A percentile compares a stretch with the other conserved stretches of the same genome.
phyloP scores from a whole-genome alignment of 2,329 filamentous ascomycete species.

The Coniochaeta ligniaria region DNA sequence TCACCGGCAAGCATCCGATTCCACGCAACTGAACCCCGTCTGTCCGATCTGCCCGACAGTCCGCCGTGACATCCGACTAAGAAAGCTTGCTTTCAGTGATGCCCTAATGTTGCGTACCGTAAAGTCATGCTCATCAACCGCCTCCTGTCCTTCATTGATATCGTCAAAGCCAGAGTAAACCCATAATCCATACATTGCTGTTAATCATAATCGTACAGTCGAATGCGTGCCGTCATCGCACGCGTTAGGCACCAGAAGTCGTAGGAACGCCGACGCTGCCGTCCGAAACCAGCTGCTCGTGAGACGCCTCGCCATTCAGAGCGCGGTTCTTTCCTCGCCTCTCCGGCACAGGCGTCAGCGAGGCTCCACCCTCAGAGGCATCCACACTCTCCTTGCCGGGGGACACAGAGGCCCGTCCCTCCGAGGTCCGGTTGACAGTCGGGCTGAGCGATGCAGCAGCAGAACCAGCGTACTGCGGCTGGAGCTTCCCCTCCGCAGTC shows the following conservation, averaged over 20 bases:
- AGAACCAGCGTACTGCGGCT: constrained; percentile 40
- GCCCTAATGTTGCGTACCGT: neutral
- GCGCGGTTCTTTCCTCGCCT: constrained; percentile 39
- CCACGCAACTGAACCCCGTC: neutral
- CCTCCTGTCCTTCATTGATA: neutral
- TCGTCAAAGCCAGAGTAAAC: neutral
- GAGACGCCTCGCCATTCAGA: constrained; percentile 22
- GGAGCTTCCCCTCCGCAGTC: constrained; percentile 44
- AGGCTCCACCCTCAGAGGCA: constrained; percentile 8
- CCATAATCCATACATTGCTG: neutral
- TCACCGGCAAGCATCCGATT: neutral
- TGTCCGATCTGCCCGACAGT: neutral
- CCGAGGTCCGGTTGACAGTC: constrained; percentile 13
- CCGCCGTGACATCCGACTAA: neutral
- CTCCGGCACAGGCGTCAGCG: constrained; percentile 17
- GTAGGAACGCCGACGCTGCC: neutral
- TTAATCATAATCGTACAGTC: neutral
- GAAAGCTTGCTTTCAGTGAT: neutral
- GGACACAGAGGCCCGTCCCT: neutral
- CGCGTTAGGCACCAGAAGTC: neutral
- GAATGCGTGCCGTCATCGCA: neutral
- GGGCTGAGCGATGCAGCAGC: constrained; percentile 34
- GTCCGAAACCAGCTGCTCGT: constrained; percentile 19
- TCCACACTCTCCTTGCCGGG: constrained; percentile 12
- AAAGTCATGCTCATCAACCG: neutral